phyloP scores from a whole-genome alignment of 192 early-diverging fungal genomes.

The Coemansia sp. region DNA sequence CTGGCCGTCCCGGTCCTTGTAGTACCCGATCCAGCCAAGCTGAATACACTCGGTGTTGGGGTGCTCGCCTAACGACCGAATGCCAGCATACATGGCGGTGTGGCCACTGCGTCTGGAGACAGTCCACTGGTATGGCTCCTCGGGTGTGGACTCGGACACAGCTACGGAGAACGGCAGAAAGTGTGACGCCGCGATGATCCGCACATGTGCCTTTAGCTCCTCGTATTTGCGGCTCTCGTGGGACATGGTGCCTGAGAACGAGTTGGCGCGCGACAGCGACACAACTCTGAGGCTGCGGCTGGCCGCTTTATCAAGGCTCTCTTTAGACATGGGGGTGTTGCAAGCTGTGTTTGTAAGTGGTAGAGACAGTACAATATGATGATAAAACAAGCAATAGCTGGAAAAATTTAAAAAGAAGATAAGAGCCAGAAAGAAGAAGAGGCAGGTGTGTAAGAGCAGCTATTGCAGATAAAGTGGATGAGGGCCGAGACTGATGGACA shows the following conservation, averaged over 20 bases:
- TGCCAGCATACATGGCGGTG: constrained; percentile 88
- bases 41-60: constrained; percentile 63
- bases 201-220: constrained; percentile 31
- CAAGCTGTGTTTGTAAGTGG: constrained; percentile 5
- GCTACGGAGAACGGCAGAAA: constrained; percentile 51
- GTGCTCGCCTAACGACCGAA: constrained; percentile 65
- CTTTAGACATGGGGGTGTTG: constrained; percentile 20
- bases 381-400: not conserved
- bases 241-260: constrained; percentile 37
- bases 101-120: constrained; percentile 72
- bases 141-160: constrained; percentile 40
- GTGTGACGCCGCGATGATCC: constrained; percentile 57
- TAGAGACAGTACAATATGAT: not conserved
- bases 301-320: constrained; percentile 40
- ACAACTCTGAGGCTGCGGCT: constrained; percentile 40
- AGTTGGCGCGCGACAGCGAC: constrained; percentile 39
- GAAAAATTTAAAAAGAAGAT: constrained; percentile 3
- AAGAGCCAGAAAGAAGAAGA: not conserved
- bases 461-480: not conserved
- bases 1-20: constrained; percentile 63
- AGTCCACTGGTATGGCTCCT: constrained; percentile 57
- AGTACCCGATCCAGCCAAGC: constrained; percentile 75
- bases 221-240: constrained; percentile 19
- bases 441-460: not conserved
- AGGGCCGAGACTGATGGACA: not conserved